Percentiles rank a stretch among this genome's conserved stretches.
Evolutionary conservation across 1,284 basidiomycete species (phyloP).

Genomic region (Hortiboletus rubellus): DNA sequence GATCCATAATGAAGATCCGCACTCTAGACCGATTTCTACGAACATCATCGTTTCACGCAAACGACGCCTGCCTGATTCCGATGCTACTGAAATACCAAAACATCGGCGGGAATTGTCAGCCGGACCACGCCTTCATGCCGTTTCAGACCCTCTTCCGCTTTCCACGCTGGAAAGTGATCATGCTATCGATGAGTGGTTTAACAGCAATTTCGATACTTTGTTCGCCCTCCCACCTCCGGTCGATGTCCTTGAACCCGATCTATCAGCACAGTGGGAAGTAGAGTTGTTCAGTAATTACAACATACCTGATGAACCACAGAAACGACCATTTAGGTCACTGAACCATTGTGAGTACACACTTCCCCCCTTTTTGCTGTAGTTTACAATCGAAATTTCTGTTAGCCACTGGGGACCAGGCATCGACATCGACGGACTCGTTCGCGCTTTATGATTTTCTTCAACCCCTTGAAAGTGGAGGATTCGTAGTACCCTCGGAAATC

Average conservation of each 20-base stretch:
- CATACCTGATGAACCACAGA: slow-evolving; percentile 6
- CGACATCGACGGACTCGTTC: not conserved
- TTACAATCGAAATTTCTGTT: not conserved
- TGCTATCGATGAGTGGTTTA: slow-evolving; percentile 29
- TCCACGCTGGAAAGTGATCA: slow-evolving; percentile 10
- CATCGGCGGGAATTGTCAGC: slow-evolving; percentile 22
- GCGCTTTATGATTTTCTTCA: slow-evolving; percentile 8
- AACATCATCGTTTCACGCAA: too few species aligned
- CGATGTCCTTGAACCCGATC: slow-evolving; percentile 13
- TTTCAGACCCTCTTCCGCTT: slow-evolving; percentile 33
- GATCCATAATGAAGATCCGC: too few species aligned
- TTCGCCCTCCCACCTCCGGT: slow-evolving; percentile 27
- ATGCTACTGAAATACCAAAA: slow-evolving; percentile 19
- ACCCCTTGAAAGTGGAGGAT: slow-evolving; percentile 1
- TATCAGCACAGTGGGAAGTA: slow-evolving; percentile 17
- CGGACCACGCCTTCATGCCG: slow-evolving; percentile 22
- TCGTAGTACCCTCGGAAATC: not conserved
- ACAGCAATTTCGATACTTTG: slow-evolving; percentile 13
- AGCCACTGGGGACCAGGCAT: slow-evolving; percentile 3
- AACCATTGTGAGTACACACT: not conserved
- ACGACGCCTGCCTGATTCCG: slow-evolving; percentile 36
- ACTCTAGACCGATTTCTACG: too few species aligned
- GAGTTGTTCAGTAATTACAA: slow-evolving; percentile 23
- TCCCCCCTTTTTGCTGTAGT: not conserved
- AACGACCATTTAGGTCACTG: too few species aligned